Conservation (phyloP, 2,329 filamentous ascomycete genomes). For the Fusarium guadeloupense region DNA sequence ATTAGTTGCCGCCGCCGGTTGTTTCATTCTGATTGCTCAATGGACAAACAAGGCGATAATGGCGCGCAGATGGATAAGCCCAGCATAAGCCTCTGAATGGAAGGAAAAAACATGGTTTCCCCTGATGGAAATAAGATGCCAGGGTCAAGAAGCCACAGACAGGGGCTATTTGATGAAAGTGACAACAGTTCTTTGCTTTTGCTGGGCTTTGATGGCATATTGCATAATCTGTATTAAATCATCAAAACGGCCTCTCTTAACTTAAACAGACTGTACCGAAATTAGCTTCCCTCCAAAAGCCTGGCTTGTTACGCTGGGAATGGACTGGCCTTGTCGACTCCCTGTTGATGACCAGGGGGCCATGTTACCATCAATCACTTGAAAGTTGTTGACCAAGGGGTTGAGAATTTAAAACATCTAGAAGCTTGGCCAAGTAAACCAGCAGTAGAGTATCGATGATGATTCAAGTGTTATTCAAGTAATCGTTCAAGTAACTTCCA, state of each 20-base stretch:
- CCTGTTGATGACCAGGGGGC: conserved; percentile 21
- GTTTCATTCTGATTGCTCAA: conserved; percentile 42
- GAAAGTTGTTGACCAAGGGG: too few relatives aligned
- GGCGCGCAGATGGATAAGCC: conserved; percentile 31
- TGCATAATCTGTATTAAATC: too few relatives aligned
- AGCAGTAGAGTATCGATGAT: conserved; percentile 9
- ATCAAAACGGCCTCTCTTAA: conserved; percentile 28
- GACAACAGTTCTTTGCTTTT: conserved; percentile 27
- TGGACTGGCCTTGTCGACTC: conserved; percentile 31
- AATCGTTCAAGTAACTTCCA: too few relatives aligned
- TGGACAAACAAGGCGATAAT: conserved; percentile 3
- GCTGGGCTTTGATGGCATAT: background rate
- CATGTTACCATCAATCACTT: too few relatives aligned
- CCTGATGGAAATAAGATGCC: conserved; percentile 26
- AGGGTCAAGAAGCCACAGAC: conserved; percentile 17
- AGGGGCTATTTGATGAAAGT: conserved; percentile 15
- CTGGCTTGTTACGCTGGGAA: conserved; percentile 41
- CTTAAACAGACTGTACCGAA: conserved; percentile 40
- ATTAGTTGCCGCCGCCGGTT: conserved; percentile 36
- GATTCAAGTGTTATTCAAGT: too few relatives aligned
- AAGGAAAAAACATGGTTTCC: conserved; percentile 22
- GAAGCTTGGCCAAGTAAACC: background rate
- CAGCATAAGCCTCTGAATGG: conserved; percentile 16
- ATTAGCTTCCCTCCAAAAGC: conserved; percentile 37
- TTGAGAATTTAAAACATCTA: too few relatives aligned